Conservation (phyloP, 2,329 filamentous ascomycete species). For the Aspergillus piperis region DNA sequence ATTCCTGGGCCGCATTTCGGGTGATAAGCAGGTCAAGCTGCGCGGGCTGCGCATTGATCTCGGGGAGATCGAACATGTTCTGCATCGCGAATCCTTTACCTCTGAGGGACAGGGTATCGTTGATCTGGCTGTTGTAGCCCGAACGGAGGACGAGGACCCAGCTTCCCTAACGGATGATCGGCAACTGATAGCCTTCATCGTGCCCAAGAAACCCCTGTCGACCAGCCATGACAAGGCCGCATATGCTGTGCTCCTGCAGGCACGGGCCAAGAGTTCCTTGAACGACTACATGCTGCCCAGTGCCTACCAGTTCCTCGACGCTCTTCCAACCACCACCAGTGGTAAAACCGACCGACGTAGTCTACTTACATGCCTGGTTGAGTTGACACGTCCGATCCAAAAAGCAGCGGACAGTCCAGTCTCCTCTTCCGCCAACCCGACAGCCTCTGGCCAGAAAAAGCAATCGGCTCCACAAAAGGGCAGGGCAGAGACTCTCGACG, state of each 20-base stretch:
- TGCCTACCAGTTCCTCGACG: background rate
- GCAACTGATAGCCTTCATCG: slow-evolving; percentile 6
- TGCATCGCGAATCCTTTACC: background rate
- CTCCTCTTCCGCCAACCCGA: background rate
- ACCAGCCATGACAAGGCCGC: background rate
- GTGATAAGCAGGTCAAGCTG: slow-evolving; percentile 8
- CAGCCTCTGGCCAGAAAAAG: background rate
- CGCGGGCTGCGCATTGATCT: slow-evolving; percentile 10
- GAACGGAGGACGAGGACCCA: background rate
- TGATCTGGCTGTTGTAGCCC: background rate
- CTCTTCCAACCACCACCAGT: background rate
- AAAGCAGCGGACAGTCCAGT: background rate
- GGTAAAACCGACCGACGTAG: slow-evolving; percentile 5
- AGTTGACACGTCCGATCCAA: background rate
- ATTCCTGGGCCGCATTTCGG: slow-evolving; percentile 1
- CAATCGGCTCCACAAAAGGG: background rate
- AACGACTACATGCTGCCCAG: slow-evolving; percentile 7
- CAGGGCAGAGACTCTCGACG: background rate
- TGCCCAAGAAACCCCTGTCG: background rate
- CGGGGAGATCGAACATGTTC: slow-evolving; percentile 1
- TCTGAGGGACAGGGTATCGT: background rate
- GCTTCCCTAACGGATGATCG: background rate
- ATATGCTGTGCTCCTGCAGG: background rate
- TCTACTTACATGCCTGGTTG: background rate
- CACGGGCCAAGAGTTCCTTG: background rate